phyloP scores from a whole-genome alignment of 2,329 filamentous ascomycete species.

The Clathrospora elynae region DNA sequence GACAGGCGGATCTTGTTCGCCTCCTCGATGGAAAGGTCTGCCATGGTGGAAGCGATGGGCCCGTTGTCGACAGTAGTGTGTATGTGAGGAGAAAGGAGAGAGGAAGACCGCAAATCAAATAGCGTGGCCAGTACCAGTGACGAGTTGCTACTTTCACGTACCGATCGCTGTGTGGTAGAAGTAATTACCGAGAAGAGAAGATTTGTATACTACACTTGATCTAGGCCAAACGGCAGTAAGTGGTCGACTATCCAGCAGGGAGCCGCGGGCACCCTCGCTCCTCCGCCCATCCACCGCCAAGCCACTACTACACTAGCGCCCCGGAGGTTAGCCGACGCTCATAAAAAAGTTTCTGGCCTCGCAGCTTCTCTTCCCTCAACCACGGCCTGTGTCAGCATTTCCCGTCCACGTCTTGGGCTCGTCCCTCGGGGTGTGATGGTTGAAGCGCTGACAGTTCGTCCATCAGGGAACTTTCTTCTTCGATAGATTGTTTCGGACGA shows the following conservation, averaged over 20 bases:
- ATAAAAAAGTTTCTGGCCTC: constrained; percentile 38
- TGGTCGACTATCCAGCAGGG: not conserved
- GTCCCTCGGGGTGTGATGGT: constrained; percentile 71
- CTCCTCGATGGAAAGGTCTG: constrained; percentile 71
- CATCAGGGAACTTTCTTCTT: constrained; percentile 74
- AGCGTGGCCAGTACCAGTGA: not conserved
- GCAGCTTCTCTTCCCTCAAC: constrained; percentile 49
- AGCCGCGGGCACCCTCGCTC: constrained; percentile 12
- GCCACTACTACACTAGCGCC: constrained; percentile 28
- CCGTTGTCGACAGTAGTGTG: constrained; percentile 5
- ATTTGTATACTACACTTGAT: not conserved
- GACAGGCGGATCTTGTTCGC: constrained; percentile 89
- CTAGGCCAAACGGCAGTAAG: too few relatives aligned
- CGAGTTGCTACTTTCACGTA: not conserved
- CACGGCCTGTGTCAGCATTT: constrained; percentile 83
- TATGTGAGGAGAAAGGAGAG: not conserved
- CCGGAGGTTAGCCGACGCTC: constrained; percentile 19
- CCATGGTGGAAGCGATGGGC: constrained; percentile 26
- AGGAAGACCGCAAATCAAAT: not conserved
- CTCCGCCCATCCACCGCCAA: constrained; percentile 19
- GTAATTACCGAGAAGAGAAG: not conserved
- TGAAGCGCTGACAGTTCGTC: constrained; percentile 85
- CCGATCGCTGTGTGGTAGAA: not conserved
- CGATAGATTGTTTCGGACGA: constrained; percentile 81
- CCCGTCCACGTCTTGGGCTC: constrained; percentile 62